Conservation (phyloP, 169 alveolate genomes). For the Theileria parva region DNA sequence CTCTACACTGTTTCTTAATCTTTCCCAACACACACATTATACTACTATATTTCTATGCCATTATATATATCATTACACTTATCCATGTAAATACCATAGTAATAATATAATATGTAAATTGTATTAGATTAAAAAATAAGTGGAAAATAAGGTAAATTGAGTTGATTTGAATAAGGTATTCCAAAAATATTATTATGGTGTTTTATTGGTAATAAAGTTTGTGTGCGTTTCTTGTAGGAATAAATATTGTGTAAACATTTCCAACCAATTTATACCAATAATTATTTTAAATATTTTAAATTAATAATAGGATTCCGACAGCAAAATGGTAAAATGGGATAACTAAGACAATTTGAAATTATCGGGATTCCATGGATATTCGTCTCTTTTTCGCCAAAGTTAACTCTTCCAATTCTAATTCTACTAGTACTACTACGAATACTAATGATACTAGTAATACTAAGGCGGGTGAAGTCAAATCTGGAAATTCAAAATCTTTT, state of each 20-base stretch:
- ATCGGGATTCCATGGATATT: conserved; percentile 25
- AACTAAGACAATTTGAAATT: not conserved
- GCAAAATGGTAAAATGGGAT: not conserved
- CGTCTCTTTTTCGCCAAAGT: conserved; percentile 21
- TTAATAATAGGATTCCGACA: not conserved
- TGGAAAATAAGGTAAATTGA: not conserved
- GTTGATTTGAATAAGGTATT: not conserved
- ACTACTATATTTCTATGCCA: not conserved
- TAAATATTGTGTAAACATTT: not conserved
- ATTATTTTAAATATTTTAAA: not conserved
- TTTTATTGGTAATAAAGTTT: not conserved
- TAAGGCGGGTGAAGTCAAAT: not conserved
- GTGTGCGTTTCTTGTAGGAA: not conserved
- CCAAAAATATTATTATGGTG: not conserved
- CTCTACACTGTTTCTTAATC: conserved; percentile 6
- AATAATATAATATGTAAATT: not conserved
- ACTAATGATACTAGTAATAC: not conserved
- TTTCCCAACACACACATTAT: not conserved
- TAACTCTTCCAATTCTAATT: not conserved
- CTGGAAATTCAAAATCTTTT: not conserved
- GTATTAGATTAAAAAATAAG: no score
- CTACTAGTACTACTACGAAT: not conserved
- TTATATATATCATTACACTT: not conserved
- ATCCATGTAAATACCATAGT: not conserved
- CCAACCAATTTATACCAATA: not conserved